Conservation (phyloP, 1,139 yeast species). For the Blastobotrys arbuscula region DNA sequence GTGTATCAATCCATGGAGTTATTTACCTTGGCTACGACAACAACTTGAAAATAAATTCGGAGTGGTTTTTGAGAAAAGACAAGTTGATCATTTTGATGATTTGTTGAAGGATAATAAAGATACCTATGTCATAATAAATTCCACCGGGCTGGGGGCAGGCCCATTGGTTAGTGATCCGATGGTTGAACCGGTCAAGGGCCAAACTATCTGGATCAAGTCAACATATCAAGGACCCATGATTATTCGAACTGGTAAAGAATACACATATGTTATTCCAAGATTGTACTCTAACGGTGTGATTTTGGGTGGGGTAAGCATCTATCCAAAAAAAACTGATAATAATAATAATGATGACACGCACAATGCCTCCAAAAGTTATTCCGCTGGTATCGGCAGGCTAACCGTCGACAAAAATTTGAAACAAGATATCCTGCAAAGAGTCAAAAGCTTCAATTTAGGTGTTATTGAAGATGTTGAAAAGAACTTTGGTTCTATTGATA, state of each 20-base stretch:
- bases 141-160: conserved; percentile 49
- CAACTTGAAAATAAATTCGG: conserved; percentile 14
- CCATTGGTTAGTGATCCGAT: conserved; percentile 16
- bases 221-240: conserved; percentile 20
- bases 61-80: conserved; percentile 18
- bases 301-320: conserved; percentile 48
- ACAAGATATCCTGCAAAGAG: not conserved
- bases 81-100: conserved; percentile 7
- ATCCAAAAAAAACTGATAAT: no score
- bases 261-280: conserved; percentile 55
- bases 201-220: conserved; percentile 21
- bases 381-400: not conserved
- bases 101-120: no score
- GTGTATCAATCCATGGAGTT: conserved; percentile 20
- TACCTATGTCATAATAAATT: conserved; percentile 42
- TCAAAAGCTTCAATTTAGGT: not conserved
- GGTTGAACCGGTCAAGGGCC: conserved; percentile 17
- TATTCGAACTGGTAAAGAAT: conserved; percentile 21
- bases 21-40: conserved; percentile 21
- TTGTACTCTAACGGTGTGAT: conserved; percentile 56
- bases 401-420: not conserved
- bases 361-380: not conserved
- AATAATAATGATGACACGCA: not conserved
- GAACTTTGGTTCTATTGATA: not conserved
- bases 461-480: not conserved